Evolutionary conservation across 1,139 yeast species (phyloP).

Genomic region (Martiniozyma asiatica): DNA sequence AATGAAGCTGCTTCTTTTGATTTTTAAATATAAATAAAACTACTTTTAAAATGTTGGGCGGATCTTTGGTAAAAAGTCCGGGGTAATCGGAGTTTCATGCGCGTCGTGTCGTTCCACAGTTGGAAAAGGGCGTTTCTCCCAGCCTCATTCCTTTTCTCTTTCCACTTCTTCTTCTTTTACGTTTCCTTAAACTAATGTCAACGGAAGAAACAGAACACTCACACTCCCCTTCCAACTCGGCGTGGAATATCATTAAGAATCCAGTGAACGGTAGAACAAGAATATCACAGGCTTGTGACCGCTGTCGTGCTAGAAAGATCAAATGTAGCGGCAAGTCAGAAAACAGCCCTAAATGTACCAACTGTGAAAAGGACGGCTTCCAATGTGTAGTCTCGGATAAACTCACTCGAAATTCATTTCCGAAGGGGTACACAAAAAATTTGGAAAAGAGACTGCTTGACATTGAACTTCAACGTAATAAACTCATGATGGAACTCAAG

Average conservation of each 20-base stretch:
- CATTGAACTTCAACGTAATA: conserved; percentile 44
- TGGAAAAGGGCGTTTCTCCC: no score
- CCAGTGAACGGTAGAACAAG: conserved; percentile 27
- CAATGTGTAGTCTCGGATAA: conserved; percentile 65
- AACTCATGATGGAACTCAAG: conserved; percentile 23
- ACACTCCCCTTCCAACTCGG: no score
- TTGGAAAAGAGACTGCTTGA: conserved; percentile 49
- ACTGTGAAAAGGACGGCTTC: conserved; percentile 52
- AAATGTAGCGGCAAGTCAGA: conserved; percentile 58
- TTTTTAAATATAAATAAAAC: no score
- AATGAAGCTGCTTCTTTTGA: no score
- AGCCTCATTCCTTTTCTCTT: no score
- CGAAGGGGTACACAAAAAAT: conserved; percentile 67
- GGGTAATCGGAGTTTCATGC: no score
- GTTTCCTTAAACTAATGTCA: not conserved
- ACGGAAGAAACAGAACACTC: no score
- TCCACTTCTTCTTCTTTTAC: conserved; percentile 1
- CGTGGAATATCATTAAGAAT: conserved; percentile 23
- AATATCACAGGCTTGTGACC: conserved; percentile 70
- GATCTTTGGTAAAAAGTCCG: no score
- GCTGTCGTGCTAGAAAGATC: conserved; percentile 66
- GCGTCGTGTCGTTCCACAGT: no score
- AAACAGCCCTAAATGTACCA: conserved; percentile 42
- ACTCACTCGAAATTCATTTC: conserved; percentile 59
- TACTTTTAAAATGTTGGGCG: no score